These are phyloP conservation scores for Hygrophorus pudorinus DNA, from an alignment of 768 basidiomycete genomes.

Conservation along the genomic window DNA sequence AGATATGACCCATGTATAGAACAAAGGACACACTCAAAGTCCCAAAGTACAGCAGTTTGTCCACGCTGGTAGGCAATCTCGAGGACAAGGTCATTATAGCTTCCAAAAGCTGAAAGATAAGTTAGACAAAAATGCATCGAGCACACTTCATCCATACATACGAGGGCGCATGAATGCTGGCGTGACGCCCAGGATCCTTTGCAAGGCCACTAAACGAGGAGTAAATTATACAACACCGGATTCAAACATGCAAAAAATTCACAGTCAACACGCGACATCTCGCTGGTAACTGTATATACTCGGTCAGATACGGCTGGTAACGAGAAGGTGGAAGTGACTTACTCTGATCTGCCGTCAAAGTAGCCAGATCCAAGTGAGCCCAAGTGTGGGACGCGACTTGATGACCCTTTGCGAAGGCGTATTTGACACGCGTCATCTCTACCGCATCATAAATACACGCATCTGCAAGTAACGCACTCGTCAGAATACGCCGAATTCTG, in stretches of 20 bases:
- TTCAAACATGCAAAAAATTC: too few species aligned
- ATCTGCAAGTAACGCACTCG: constrained; percentile 11
- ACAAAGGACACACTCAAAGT: not conserved
- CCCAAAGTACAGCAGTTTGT: constrained; percentile 24
- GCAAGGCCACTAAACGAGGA: constrained; percentile 23
- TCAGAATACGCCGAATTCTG: not conserved
- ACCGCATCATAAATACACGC: constrained; percentile 28
- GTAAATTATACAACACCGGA: too few species aligned
- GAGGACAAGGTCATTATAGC: constrained; percentile 36
- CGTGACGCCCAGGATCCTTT: constrained; percentile 29
- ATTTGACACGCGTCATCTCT: constrained; percentile 19
- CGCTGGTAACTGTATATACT: not conserved
- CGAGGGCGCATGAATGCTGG: constrained; percentile 41
- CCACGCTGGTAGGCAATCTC: constrained; percentile 22
- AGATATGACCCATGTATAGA: too few species aligned
- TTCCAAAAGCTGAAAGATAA: constrained; percentile 23
- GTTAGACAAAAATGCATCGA: too few species aligned
- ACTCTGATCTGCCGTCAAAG: constrained; percentile 22
- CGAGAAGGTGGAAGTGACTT: constrained; percentile 22
- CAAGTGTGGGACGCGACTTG: constrained; percentile 41
- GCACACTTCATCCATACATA: too few species aligned
- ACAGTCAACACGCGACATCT: constrained; percentile 22
- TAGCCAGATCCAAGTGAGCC: constrained; percentile 29
- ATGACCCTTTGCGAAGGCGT: constrained; percentile 31
- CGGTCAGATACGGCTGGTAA: not conserved